These are phyloP conservation scores for Hypoxylon crocopeplum DNA, from an alignment of 495 filamentous ascomycete species.

Conservation along the genomic window DNA sequence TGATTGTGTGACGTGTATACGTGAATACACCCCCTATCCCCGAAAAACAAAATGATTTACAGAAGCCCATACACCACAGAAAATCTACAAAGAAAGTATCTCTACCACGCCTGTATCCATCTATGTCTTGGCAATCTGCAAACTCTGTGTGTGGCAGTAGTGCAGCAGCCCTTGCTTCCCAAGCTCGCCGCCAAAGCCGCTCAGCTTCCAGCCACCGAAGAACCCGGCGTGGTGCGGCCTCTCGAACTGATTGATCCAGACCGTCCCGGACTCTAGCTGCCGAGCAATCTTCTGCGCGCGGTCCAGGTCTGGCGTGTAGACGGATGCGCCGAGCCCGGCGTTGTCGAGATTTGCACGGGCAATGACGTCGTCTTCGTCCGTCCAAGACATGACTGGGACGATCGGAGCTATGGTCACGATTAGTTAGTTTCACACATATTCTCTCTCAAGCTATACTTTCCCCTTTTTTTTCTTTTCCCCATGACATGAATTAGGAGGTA, in stretches of 20 bases:
- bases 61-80: background rate
- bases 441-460: background rate
- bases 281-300: slow-evolving; percentile 58
- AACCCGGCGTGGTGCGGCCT: slow-evolving; percentile 58
- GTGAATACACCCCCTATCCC: no score
- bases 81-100: no score
- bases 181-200: slow-evolving; percentile 70
- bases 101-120: no score
- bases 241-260: slow-evolving; percentile 65
- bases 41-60: background rate
- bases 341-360: slow-evolving; percentile 62
- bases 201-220: slow-evolving; percentile 71
- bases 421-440: background rate
- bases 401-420: slow-evolving; percentile 52
- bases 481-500: background rate
- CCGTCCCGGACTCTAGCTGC: slow-evolving; percentile 60
- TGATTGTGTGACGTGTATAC: no score
- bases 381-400: slow-evolving; percentile 62
- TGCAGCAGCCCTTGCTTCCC: slow-evolving; percentile 62
- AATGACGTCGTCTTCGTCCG: slow-evolving; percentile 64
- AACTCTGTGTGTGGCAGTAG: slow-evolving; percentile 64
- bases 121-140: slow-evolving; percentile 48
- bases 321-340: slow-evolving; percentile 62
- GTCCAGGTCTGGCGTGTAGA: slow-evolving; percentile 62
- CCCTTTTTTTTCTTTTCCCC: background rate